A percentile compares a stretch with the other conserved stretches of the same genome.
phyloP scores from a whole-genome alignment of 345 rosid genomes.

The Arabidopsis arenosa region DNA sequence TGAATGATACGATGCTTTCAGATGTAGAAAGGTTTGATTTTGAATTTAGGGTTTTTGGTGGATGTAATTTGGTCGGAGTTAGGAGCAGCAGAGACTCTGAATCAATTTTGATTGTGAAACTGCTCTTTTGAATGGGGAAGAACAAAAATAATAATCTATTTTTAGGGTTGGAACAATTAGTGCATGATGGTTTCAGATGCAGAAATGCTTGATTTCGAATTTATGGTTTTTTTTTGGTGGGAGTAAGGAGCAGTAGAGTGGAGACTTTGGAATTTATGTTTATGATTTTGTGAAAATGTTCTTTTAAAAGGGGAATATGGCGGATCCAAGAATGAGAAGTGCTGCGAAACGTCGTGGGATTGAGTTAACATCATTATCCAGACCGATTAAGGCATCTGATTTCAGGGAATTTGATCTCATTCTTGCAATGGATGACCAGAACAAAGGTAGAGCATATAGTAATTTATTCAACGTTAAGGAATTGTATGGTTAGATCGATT shows the following conservation, averaged over 20 bases:
- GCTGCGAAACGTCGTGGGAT: constrained; percentile 83
- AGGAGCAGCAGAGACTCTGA: background rate
- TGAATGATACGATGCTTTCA: background rate
- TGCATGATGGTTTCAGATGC: background rate
- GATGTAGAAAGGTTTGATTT: background rate
- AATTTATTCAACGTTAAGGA: background rate
- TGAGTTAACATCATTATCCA: constrained; percentile 88
- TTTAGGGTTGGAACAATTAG: constrained; percentile 10
- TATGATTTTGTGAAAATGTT: background rate
- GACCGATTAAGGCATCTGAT: constrained; percentile 88
- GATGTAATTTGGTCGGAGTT: background rate
- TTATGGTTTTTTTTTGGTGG: no score
- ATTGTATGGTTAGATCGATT: constrained; percentile 15
- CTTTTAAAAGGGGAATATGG: constrained; percentile 64
- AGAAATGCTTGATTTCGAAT: no score
- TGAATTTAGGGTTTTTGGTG: background rate
- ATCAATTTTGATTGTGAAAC: background rate
- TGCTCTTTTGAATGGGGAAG: background rate
- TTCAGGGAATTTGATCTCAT: constrained; percentile 83
- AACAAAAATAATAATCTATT: background rate
- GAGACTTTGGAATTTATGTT: background rate
- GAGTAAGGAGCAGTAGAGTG: no score
- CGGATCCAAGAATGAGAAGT: constrained; percentile 93
- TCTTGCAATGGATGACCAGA: constrained; percentile 91
- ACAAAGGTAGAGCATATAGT: constrained; percentile 52